Conservation (phyloP, 441 rosid genomes). For the Gossypium lobatum region DNA sequence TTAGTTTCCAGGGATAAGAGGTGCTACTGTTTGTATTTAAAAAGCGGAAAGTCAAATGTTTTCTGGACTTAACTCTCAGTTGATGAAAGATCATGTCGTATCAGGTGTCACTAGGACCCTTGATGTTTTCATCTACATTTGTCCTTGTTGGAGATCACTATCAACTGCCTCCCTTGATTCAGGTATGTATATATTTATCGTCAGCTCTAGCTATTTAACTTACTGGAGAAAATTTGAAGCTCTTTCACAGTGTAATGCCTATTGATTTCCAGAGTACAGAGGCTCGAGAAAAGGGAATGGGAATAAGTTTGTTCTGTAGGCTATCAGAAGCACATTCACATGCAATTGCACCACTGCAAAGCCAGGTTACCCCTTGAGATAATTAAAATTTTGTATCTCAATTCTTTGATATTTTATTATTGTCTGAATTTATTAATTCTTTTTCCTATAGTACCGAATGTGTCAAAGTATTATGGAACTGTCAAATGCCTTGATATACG, state of each 20-base stretch:
- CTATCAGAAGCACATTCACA: constrained; percentile 99
- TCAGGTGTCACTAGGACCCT: constrained; percentile 90
- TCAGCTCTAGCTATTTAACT: constrained; percentile 13
- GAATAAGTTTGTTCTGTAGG: constrained; percentile 89
- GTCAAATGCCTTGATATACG: constrained; percentile 88
- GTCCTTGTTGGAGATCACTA: constrained; percentile 99
- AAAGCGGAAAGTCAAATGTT: neutral
- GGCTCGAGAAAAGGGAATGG: constrained; percentile 95
- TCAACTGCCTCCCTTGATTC: constrained; percentile 94
- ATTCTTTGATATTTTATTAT: constrained; percentile 14
- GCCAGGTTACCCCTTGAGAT: constrained; percentile 57
- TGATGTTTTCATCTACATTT: constrained; percentile 77
- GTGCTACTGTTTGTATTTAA: neutral
- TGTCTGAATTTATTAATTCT: constrained; percentile 16
- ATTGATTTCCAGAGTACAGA: constrained; percentile 62
- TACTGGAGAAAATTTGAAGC: constrained; percentile 11
- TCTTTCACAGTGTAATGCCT: constrained; percentile 17
- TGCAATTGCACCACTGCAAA: constrained; percentile 88
- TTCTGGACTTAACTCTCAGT: constrained; percentile 6
- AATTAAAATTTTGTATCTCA: constrained; percentile 12
- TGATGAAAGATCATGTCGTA: constrained; percentile 19
- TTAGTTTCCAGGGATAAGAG: neutral
- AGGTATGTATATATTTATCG: constrained; percentile 35
- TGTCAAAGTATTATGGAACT: constrained; percentile 88
- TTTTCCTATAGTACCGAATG: constrained; percentile 83